phyloP scores from a whole-genome alignment of 2,329 filamentous ascomycete genomes.

The Aspergillus sojae region DNA sequence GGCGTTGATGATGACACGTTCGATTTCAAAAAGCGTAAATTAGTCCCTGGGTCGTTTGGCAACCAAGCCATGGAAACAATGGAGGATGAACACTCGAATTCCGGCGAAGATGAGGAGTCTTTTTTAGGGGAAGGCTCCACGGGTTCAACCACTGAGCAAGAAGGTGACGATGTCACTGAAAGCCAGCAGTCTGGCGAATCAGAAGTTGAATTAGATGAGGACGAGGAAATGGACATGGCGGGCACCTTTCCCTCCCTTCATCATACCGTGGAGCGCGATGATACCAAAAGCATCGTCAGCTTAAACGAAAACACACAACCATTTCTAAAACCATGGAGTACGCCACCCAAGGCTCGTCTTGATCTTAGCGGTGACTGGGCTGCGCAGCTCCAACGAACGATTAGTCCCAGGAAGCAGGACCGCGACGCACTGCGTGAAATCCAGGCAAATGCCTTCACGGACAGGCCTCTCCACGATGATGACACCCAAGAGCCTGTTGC shows the following conservation, averaged over 20 bases:
- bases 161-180: slow-evolving; percentile 52
- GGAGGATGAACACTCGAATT: slow-evolving; percentile 44
- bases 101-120: slow-evolving; percentile 59
- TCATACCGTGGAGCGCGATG: slow-evolving; percentile 75
- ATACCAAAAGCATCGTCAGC: slow-evolving; percentile 48
- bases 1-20: slow-evolving; percentile 59
- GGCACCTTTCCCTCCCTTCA: slow-evolving; percentile 74
- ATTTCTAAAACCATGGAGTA: slow-evolving; percentile 41
- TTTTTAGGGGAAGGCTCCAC: slow-evolving; percentile 93
- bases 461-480: slow-evolving; percentile 43
- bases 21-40: slow-evolving; percentile 56
- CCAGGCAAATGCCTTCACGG: slow-evolving; percentile 61
- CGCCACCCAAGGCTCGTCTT: slow-evolving; percentile 57
- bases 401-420: slow-evolving; percentile 91
- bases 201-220: slow-evolving; percentile 63
- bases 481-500: slow-evolving; percentile 28
- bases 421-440: slow-evolving; percentile 70
- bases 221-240: slow-evolving; percentile 80
- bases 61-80: slow-evolving; percentile 61
- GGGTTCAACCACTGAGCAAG: slow-evolving; percentile 71
- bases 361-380: slow-evolving; percentile 82
- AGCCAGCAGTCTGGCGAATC: slow-evolving; percentile 64
- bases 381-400: slow-evolving; percentile 88
- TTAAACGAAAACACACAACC: slow-evolving; percentile 52
- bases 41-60: slow-evolving; percentile 81